A percentile compares a stretch with the other conserved stretches of the same genome.
Evolutionary conservation across 2,329 filamentous ascomycete species (phyloP).

Genomic region (Epichloe coenophiala): DNA sequence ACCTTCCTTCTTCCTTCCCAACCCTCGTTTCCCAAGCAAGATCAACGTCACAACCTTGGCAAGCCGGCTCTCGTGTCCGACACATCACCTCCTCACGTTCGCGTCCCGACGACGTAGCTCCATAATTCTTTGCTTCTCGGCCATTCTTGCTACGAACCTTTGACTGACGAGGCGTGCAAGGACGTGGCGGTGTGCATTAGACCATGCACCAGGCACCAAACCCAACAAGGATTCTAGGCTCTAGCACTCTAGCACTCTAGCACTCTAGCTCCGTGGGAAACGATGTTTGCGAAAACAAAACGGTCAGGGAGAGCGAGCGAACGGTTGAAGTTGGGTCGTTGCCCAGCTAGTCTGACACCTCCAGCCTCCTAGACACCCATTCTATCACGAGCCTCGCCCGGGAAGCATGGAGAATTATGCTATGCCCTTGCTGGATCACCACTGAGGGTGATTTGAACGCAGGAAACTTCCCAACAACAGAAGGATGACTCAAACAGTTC

Average conservation of each 20-base stretch:
- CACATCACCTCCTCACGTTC: not conserved
- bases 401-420: not conserved
- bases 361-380: not conserved
- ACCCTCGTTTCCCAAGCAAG: not conserved
- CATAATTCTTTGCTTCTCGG: not conserved
- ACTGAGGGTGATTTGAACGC: not conserved
- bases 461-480: not conserved
- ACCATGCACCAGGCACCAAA: slow-evolving; percentile 1
- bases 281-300: not conserved
- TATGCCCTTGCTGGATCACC: not conserved
- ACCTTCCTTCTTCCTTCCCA: not conserved
- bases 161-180: not conserved
- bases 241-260: too few relatives aligned
- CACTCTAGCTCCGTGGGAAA: not conserved
- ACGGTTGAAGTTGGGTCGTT: not conserved
- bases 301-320: not conserved
- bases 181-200: slow-evolving; percentile 4
- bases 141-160: not conserved
- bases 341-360: not conserved
- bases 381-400: not conserved
- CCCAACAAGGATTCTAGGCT: not conserved
- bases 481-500: not conserved
- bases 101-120: not conserved
- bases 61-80: not conserved
- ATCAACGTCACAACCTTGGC: not conserved